Evolutionary conservation across 75 land plant species (phyloP).

Genomic region (Adiantum capillusveneris): DNA sequence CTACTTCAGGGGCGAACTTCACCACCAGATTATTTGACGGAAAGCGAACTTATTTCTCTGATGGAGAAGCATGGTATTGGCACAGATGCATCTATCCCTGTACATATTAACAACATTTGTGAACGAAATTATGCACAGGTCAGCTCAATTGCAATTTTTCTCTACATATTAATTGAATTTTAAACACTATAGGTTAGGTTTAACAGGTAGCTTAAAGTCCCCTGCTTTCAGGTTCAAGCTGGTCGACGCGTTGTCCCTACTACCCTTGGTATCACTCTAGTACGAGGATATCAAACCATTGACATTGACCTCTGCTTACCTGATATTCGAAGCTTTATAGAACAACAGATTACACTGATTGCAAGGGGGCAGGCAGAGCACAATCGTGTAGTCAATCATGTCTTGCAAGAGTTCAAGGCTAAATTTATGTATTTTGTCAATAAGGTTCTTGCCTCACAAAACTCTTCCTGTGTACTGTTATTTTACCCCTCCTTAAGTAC

Average conservation of each 20-base stretch:
- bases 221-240: conserved; percentile 72
- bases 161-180: not conserved
- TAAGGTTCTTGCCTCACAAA: conserved; percentile 36
- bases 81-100: conserved; percentile 96
- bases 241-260: conserved; percentile 91
- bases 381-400: conserved; percentile 60
- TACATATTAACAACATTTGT: conserved; percentile 95
- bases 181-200: not conserved
- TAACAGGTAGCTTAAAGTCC: no score
- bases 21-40: conserved; percentile 89
- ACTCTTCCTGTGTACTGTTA: not conserved
- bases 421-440: conserved; percentile 69
- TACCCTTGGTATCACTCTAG: conserved; percentile 66
- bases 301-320: conserved; percentile 94
- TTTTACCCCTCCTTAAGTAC: not conserved
- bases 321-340: conserved; percentile 93
- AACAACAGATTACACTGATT: conserved; percentile 87
- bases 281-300: conserved; percentile 86
- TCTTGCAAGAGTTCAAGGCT: conserved; percentile 58
- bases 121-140: conserved; percentile 99
- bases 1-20: conserved; percentile 57
- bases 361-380: conserved; percentile 92
- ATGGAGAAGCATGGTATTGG: conserved; percentile 99
- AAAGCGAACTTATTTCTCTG: conserved; percentile 93
- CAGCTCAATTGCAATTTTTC: not conserved